Base-by-base conservation (phyloP, 2,329 filamentous ascomycete species). In the Trichoderma breve region DNA sequence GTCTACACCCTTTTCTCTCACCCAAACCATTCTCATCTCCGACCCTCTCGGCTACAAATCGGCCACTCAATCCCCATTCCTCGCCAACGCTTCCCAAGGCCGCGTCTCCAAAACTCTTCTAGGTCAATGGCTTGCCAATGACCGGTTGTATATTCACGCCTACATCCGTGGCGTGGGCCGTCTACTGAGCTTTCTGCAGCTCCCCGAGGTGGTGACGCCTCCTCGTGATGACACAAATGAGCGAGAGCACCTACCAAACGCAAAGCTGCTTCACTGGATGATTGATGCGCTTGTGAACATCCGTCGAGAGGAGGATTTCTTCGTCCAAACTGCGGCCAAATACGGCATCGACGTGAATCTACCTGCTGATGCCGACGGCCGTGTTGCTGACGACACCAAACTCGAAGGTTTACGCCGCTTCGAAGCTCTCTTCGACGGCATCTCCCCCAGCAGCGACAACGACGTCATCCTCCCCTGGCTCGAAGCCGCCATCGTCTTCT, bases 401-500 rank as follows among this genome's bases (percentile, higher is more conserved):
- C 77, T 84, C 6, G 80, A 81, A 0, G 84, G 84, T 0, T 78
- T 84, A 8, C 73, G 75, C 3, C 79, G 82, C 53, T 82, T 83
- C 73, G 79, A 83, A 64, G 73, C 73, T 24, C 86, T 93, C 5
- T 86, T 89, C 71, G 86, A 84, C n/a, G 85, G 85, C 4, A 84
- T 87, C 14, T 84, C 84, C 65, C 81, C 85, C 28, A 11, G 36
- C 26, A 30, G 15, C 6, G 84, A n/a, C 24, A 28, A 39, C 21
- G 85, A 81, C 1, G 74, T 76, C 2, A 69, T 74, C 1, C 78
- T 93, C 0, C 80, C 82, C 0, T 86, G 84, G 77, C 81, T 94
- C 3, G 91, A 94, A 78, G 91, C 90, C 6, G 84, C 93, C 73
- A 86, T 93, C 3, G 86, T 93, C n/a, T 86, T 94, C 28, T 95